Conservation (phyloP, 2,329 filamentous ascomycete genomes). For the Aspergillus candidus region DNA sequence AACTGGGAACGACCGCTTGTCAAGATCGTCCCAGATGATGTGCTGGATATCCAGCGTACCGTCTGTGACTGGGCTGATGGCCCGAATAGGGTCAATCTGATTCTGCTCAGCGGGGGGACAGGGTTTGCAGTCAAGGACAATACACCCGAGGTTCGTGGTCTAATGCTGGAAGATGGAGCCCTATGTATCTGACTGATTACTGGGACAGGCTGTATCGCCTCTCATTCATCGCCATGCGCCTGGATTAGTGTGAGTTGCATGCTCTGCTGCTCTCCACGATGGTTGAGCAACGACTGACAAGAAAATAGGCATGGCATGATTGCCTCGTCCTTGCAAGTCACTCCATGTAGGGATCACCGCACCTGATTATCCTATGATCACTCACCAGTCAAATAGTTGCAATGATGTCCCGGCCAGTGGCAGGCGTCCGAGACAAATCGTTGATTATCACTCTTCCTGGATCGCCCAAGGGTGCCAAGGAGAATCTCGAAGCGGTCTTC, state of each 20-base stretch:
- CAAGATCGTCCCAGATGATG: constrained; percentile 73
- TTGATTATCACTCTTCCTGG: constrained; percentile 86
- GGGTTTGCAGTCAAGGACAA: constrained; percentile 80
- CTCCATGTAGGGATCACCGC: constrained; percentile 64
- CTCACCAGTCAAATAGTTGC: constrained; percentile 59
- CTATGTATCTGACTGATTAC: constrained; percentile 3
- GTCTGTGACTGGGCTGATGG: constrained; percentile 68
- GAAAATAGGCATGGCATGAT: constrained; percentile 76
- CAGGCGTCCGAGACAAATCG: constrained; percentile 74
- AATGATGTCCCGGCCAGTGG: constrained; percentile 91
- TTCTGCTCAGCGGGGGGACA: constrained; percentile 87
- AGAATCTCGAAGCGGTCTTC: constrained; percentile 83
- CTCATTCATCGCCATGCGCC: constrained; percentile 80
- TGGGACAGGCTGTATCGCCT: constrained; percentile 62
- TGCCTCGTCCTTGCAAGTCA: constrained; percentile 72
- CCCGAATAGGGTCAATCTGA: constrained; percentile 60
- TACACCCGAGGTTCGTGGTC: constrained; percentile 70
- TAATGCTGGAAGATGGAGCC: background rate
- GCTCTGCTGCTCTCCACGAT: background rate
- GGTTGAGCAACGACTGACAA: constrained; percentile 14
- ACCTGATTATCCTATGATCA: constrained; percentile 10
- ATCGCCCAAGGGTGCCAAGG: constrained; percentile 88
- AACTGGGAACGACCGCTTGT: constrained; percentile 66
- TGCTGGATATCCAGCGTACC: constrained; percentile 65
- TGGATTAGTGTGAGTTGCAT: constrained; percentile 62